phyloP scores from a whole-genome alignment of 768 basidiomycete genomes.

The Tulasnella sp. region DNA sequence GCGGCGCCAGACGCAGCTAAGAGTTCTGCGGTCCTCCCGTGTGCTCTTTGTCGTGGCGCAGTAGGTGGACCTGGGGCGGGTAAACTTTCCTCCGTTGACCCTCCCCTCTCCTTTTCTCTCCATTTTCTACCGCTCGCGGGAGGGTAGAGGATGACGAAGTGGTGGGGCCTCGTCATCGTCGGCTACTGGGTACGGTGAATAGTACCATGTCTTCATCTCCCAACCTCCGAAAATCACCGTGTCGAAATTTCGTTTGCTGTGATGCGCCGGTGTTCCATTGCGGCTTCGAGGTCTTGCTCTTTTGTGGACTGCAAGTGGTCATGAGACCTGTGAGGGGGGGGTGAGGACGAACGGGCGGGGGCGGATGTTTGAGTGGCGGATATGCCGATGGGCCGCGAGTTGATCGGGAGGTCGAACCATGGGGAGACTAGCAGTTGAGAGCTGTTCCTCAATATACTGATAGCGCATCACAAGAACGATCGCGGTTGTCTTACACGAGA shows the following conservation, averaged over 20 bases:
- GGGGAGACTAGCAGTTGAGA: neutral
- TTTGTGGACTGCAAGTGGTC: constrained; percentile 19
- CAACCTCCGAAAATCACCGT: constrained; percentile 80
- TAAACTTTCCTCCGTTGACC: neutral
- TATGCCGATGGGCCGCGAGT: neutral
- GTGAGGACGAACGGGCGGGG: neutral
- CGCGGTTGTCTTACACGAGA: constrained; percentile 14
- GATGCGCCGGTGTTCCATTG: constrained; percentile 63
- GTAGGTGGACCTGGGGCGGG: constrained; percentile 35
- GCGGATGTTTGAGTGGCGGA: neutral
- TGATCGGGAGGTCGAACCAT: neutral
- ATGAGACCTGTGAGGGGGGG: neutral
- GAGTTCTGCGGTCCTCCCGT: constrained; percentile 71
- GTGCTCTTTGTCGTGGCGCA: constrained; percentile 53
- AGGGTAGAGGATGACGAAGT: constrained; percentile 5
- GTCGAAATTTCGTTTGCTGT: constrained; percentile 79
- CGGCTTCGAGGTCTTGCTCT: constrained; percentile 41
- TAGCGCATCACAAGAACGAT: neutral
- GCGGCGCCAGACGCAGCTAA: constrained; percentile 57
- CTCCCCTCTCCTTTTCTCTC: neutral
- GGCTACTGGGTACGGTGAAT: constrained; percentile 82
- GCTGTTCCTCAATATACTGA: neutral
- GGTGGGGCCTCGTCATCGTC: constrained; percentile 50
- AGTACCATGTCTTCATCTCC: constrained; percentile 92
- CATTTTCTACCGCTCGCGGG: neutral